Evolutionary conservation across 306 rosid genomes (phyloP).

Genomic region (barrel medic (Medicago truncatula)): DNA sequence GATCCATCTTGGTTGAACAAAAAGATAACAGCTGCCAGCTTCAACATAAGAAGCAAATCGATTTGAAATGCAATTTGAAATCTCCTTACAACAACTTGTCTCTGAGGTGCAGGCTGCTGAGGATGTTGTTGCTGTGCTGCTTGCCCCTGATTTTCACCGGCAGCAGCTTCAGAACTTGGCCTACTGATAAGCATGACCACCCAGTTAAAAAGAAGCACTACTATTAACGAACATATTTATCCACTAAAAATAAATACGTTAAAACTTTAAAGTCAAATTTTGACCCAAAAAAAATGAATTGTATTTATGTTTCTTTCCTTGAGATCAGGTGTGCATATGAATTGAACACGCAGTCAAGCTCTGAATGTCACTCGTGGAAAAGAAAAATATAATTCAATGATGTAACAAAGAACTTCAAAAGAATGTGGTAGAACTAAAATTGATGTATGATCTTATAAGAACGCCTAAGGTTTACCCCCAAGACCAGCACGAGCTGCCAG

Average conservation of each 20-base stretch:
- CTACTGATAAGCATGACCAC: constrained; percentile 50
- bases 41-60: constrained; percentile 84
- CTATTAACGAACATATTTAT: constrained; percentile 20
- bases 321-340: constrained; percentile 18
- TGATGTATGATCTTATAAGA: background rate
- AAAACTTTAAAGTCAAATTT: background rate
- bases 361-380: background rate
- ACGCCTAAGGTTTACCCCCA: background rate
- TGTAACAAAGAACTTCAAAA: constrained; percentile 11
- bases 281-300: background rate
- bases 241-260: background rate
- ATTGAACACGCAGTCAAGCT: background rate
- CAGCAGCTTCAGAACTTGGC: constrained; percentile 65
- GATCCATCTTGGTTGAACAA: constrained; percentile 98
- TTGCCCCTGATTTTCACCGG: constrained; percentile 75
- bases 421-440: background rate
- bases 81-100: constrained; percentile 84
- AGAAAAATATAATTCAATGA: constrained; percentile 10
- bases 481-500: background rate
- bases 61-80: constrained; percentile 93
- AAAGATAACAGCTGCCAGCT: constrained; percentile 93
- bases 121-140: constrained; percentile 62
- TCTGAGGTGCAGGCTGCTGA: constrained; percentile 76
- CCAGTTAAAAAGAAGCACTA: constrained; percentile 37
- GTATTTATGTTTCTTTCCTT: background rate